Percentiles rank a stretch among this genome's conserved stretches.
Evolutionary conservation across 257 asterid species (phyloP).

Genomic region (Solanum infundibuliforme): DNA sequence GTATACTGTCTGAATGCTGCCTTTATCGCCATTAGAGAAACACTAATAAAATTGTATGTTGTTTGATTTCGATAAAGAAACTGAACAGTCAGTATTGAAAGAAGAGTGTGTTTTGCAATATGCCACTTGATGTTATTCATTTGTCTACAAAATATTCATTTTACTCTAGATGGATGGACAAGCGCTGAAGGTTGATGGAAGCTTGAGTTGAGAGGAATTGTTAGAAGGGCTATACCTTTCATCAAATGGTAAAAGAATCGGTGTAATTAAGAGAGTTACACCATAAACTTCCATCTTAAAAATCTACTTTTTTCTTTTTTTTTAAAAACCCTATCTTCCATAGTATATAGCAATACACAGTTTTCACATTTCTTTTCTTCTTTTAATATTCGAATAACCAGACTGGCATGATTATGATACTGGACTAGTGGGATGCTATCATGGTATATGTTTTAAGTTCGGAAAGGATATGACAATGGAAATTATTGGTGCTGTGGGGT

Average conservation of each 20-base stretch:
- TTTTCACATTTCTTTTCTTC: background rate
- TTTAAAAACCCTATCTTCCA: background rate
- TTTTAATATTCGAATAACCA: background rate
- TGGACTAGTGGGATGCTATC: background rate
- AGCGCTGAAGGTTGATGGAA: background rate
- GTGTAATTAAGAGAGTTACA: background rate
- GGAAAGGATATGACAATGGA: background rate
- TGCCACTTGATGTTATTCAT: background rate
- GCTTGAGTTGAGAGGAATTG: background rate
- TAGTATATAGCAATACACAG: background rate
- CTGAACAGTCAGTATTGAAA: background rate
- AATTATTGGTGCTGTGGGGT: background rate
- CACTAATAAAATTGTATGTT: background rate
- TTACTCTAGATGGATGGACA: background rate
- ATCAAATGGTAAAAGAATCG: background rate
- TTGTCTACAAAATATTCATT: background rate
- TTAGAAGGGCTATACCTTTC: background rate
- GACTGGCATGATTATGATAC: background rate
- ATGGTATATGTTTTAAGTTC: background rate
- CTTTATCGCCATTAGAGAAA: background rate
- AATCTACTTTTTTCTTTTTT: background rate
- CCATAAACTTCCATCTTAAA: background rate
- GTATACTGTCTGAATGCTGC: background rate
- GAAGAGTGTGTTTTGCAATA: background rate
- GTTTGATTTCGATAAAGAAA: background rate